A percentile compares a stretch with the other conserved stretches of the same genome.
phyloP scores from a whole-genome alignment of 2,329 filamentous ascomycete genomes.

The Fusarium pininemorale region DNA sequence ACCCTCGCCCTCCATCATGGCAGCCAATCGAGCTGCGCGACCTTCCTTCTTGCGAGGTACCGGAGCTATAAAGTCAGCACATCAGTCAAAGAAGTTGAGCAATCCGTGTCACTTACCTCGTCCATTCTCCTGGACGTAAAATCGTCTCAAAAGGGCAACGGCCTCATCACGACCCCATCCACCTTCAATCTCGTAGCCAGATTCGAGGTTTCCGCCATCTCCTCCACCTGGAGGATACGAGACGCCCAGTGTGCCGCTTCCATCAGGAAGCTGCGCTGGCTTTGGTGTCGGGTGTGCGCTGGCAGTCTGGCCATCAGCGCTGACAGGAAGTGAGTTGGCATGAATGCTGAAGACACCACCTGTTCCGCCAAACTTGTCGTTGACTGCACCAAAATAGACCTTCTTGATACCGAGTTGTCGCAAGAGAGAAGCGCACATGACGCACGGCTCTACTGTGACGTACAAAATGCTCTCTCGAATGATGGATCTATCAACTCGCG shows the following conservation, averaged over 20 bases:
- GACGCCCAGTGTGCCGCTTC: conserved; percentile 48
- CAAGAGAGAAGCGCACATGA: conserved; percentile 96
- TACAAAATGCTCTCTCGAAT: conserved; percentile 82
- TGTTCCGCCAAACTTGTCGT: conserved; percentile 96
- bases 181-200: conserved; percentile 82
- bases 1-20: conserved; percentile 59
- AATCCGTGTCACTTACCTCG: conserved; percentile 68
- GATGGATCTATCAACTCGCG: conserved; percentile 71
- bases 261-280: conserved; percentile 49
- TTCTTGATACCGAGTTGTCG: conserved; percentile 87
- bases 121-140: conserved; percentile 98
- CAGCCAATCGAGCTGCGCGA: conserved; percentile 61
- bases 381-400: conserved; percentile 94
- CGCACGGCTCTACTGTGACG: conserved; percentile 97
- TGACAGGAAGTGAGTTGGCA: conserved; percentile 61
- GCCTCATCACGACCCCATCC: conserved; percentile 92
- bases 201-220: conserved; percentile 76
- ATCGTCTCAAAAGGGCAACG: conserved; percentile 88
- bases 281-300: conserved; percentile 51
- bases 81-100: no score
- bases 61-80: conserved; percentile 51
- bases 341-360: conserved; percentile 93
- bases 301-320: conserved; percentile 50
- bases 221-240: conserved; percentile 53
- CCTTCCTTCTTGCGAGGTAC: conserved; percentile 65